Evolutionary conservation across 441 rosid species (phyloP), one percentile per base, ranked within the genome.

Genomic region (Mallotus japonicus): DNA sequence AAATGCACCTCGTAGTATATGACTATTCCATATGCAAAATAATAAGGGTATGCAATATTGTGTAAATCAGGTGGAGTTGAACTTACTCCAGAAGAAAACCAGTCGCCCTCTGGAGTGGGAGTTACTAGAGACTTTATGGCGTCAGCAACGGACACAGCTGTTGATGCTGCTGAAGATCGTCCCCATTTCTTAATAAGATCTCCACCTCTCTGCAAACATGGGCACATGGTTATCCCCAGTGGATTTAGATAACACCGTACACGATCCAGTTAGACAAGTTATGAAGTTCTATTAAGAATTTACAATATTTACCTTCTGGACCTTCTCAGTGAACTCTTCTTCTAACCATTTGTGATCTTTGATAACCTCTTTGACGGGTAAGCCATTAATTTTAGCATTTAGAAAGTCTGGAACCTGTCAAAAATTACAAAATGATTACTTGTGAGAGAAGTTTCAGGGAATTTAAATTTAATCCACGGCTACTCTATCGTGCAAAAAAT

Each of bases 91-190:
- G 98, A 76, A 7, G 99, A 92, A 83, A 95, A 92, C 96, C 97
- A 95, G 75, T 95, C 99, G 71, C 97, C 99, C 85, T 89, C 89
- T 0, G 96, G 90, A 8, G 99, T 95, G 28, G 98, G 98, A 82
- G 88, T 90, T 62, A 89, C 78, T 28, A 92, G 89, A 56, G 99
- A 91, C 84, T 87, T 92, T 0, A 95, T 90, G 73, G 96, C 97
- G 76, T 95, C 99, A 67, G 63, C 97, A 56, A 92, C 87, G 62
- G 99, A 92, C 56, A 95, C 89, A 47, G 98, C 88, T 12, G 97
- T 95, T 67, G 99, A 95, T 70, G 99, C 98, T 73, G 98, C 99
- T 5, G 98, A 95, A 56, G 99, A 92, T 81, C 98, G 85, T 79
- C 99, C 99, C 99, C 98, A 90, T 83, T 95, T 95, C 87, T 95